Percentiles rank a stretch among this genome's conserved stretches.
Conservation (phyloP, 1,284 basidiomycete species). For the Pseudozyma tsukubaensis region DNA sequence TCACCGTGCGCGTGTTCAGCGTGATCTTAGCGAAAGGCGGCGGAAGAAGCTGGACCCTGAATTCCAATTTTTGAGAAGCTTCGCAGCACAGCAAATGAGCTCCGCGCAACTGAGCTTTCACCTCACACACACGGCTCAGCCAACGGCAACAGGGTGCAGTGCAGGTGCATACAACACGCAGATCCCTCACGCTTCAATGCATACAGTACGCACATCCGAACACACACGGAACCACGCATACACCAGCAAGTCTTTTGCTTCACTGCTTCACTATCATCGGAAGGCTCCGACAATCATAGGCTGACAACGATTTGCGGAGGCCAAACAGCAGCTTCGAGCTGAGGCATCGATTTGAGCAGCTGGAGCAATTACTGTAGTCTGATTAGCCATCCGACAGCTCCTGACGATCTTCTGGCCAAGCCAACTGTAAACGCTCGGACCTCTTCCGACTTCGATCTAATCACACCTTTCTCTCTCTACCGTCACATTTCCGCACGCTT, state of each 20-base stretch:
- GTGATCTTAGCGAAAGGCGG: background rate
- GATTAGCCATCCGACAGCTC: background rate
- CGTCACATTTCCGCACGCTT: slow-evolving; percentile 11
- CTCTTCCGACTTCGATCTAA: slow-evolving; percentile 7
- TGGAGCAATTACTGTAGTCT: background rate
- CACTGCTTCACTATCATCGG: too few species aligned
- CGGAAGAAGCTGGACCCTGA: slow-evolving; percentile 10
- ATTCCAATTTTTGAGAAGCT: slow-evolving; percentile 5
- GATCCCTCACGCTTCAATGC: background rate
- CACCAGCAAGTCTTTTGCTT: too few species aligned
- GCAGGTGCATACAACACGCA: too few species aligned
- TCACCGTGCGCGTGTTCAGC: background rate
- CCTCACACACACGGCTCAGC: background rate
- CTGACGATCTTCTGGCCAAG: background rate
- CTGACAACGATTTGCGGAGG: too few species aligned
- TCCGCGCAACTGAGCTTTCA: background rate
- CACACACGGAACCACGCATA: too few species aligned
- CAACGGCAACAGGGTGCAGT: background rate
- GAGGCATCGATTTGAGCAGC: too few species aligned
- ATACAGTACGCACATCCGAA: background rate
- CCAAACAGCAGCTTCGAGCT: too few species aligned
- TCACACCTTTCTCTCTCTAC: slow-evolving; percentile 18
- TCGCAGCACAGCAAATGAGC: background rate
- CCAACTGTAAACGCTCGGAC: slow-evolving; percentile 12
- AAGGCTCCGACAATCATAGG: too few species aligned